Percentiles rank a stretch among this genome's conserved stretches.
Conservation (phyloP, 768 basidiomycete genomes). For the Naganishia antarctica region DNA sequence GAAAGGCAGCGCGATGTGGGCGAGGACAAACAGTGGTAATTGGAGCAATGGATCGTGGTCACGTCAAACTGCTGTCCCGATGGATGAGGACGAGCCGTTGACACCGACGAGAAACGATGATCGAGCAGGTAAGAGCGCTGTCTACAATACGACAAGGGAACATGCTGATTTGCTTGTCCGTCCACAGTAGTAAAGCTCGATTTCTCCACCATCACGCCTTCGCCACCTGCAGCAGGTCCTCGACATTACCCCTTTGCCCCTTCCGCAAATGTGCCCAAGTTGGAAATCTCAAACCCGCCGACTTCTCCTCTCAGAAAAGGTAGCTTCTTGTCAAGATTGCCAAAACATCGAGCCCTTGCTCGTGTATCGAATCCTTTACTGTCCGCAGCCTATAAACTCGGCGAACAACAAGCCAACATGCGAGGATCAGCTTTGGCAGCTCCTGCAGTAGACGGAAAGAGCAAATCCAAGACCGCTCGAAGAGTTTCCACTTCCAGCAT, state of each 20-base stretch:
- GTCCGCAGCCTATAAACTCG: slow-evolving; percentile 38
- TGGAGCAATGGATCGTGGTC: slow-evolving; percentile 24
- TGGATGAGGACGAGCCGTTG: slow-evolving; percentile 26
- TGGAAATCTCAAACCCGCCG: slow-evolving; percentile 18
- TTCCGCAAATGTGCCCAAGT: background rate
- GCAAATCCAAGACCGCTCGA: slow-evolving; percentile 21
- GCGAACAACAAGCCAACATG: slow-evolving; percentile 20
- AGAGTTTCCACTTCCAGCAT: slow-evolving; percentile 22
- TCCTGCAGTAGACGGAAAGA: slow-evolving; percentile 34
- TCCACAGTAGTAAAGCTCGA: slow-evolving; percentile 17
- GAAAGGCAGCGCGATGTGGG: slow-evolving; percentile 29
- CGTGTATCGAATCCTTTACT: slow-evolving; percentile 46
- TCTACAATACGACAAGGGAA: too few relatives aligned
- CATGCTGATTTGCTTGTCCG: background rate
- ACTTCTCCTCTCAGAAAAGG: slow-evolving; percentile 19
- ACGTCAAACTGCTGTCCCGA: background rate
- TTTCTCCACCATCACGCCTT: slow-evolving; percentile 25
- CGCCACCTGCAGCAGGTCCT: slow-evolving; percentile 16
- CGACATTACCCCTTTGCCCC: slow-evolving; percentile 29
- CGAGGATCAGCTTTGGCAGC: slow-evolving; percentile 23
- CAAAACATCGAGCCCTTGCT: slow-evolving; percentile 36
- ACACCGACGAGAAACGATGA: slow-evolving; percentile 28
- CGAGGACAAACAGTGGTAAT: slow-evolving; percentile 27
- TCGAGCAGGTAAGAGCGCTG: slow-evolving; percentile 13
- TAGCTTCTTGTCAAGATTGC: slow-evolving; percentile 14